Conservation (phyloP, 2,329 filamentous ascomycete species). For the Phyllosticta paracitricarpa region DNA sequence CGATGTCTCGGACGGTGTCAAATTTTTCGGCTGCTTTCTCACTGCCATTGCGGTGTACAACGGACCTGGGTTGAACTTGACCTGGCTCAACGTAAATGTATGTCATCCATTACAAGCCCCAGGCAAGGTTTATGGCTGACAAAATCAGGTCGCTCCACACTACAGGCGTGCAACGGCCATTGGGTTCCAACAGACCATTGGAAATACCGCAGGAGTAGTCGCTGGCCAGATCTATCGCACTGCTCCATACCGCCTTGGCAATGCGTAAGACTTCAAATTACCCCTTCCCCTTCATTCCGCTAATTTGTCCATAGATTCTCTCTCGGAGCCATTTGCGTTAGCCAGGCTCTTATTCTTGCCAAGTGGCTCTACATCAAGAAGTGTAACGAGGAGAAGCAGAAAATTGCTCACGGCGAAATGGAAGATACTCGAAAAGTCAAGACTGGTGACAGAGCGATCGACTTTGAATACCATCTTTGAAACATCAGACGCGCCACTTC, state of each 20-base stretch:
- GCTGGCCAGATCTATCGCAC: constrained; percentile 36
- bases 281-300: background rate
- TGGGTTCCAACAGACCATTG: constrained; percentile 38
- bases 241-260: constrained; percentile 14
- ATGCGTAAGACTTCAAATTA: background rate
- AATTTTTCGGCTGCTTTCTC: constrained; percentile 19
- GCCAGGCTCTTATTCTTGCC: constrained; percentile 28
- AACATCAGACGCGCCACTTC: background rate
- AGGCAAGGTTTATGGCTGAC: background rate
- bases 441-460: constrained; percentile 38
- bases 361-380: constrained; percentile 36
- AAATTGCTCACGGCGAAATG: constrained; percentile 31
- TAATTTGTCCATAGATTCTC: constrained; percentile 19
- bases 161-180: constrained; percentile 40
- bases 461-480: constrained; percentile 37
- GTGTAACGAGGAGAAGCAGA: constrained; percentile 32
- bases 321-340: constrained; percentile 25
- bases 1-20: constrained; percentile 11
- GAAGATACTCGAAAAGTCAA: constrained; percentile 36
- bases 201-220: constrained; percentile 40
- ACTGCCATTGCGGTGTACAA: constrained; percentile 18
- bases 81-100: constrained; percentile 42
- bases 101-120: background rate
- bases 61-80: constrained; percentile 34
- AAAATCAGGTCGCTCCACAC: constrained; percentile 28